Percentiles rank a stretch among this genome's conserved stretches.
These are phyloP conservation scores for Syncephalastrum racemosum DNA, from an alignment of 371 early-diverging fungal genomes.

Conservation along the genomic window DNA sequence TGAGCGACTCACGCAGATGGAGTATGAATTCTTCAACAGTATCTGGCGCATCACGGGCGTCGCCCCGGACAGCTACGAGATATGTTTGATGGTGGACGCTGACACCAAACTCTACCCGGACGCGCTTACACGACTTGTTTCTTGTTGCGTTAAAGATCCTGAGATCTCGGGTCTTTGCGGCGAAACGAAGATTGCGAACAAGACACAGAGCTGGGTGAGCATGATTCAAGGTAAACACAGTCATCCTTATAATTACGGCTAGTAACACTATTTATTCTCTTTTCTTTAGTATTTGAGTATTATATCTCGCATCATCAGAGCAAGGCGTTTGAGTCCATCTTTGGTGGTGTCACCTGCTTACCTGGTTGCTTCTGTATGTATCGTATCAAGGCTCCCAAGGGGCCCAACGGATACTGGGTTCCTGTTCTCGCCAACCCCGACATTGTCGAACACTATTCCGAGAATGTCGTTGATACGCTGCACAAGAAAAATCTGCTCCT, in stretches of 20 bases:
- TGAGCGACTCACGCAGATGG: constrained; percentile 93
- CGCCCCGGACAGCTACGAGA: constrained; percentile 82
- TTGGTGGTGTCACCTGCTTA: constrained; percentile 95
- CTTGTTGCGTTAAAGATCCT: constrained; percentile 73
- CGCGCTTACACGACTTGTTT: constrained; percentile 71
- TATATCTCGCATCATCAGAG: constrained; percentile 92
- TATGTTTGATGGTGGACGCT: constrained; percentile 96
- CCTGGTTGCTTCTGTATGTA: constrained; percentile 98
- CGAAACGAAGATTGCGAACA: constrained; percentile 89
- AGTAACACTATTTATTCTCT: background rate
- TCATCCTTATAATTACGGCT: too few species aligned
- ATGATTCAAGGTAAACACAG: constrained; percentile 76
- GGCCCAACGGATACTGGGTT: constrained; percentile 77
- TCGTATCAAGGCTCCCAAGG: constrained; percentile 83
- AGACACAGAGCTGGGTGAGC: constrained; percentile 81
- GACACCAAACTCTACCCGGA: constrained; percentile 89
- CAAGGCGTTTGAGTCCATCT: constrained; percentile 94
- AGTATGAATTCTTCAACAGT: constrained; percentile 92
- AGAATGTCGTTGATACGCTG: constrained; percentile 95
- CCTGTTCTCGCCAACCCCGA: constrained; percentile 92
- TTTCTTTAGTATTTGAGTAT: constrained; percentile 84
- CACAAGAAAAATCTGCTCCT: constrained; percentile 98
- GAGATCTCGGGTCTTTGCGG: constrained; percentile 83
- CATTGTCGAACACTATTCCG: constrained; percentile 95
- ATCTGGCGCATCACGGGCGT: constrained; percentile 83